Percentiles rank a stretch among this genome's conserved stretches.
Evolutionary conservation across 2,329 filamentous ascomycete species (phyloP).

Genomic region (Fusarium robinianum): DNA sequence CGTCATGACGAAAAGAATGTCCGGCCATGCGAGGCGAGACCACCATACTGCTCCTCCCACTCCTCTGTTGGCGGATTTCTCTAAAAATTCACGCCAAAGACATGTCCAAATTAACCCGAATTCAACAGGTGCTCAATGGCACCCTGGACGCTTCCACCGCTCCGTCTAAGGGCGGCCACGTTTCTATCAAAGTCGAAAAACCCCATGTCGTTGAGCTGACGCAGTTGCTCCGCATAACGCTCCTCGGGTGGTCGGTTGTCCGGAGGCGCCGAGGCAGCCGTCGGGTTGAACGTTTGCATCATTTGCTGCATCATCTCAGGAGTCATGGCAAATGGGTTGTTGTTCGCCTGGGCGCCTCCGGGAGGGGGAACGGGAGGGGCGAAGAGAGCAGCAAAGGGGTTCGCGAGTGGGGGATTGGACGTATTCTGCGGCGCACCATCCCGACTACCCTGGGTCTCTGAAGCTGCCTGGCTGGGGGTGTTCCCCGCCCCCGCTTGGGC

Average conservation of each 20-base stretch:
- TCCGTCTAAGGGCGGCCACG: conserved; percentile 81
- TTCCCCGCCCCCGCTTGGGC: conserved; percentile 37
- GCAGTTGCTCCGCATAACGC: conserved; percentile 84
- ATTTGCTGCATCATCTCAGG: conserved; percentile 61
- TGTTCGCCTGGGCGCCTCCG: conserved; percentile 40
- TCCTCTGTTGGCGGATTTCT: too few relatives aligned
- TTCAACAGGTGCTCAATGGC: conserved; percentile 76
- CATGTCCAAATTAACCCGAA: conserved; percentile 20
- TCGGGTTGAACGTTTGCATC: conserved; percentile 53
- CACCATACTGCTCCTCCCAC: conserved; percentile 1
- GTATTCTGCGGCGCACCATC: conserved; percentile 28
- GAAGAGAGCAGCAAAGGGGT: conserved; percentile 73
- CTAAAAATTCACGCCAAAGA: too few relatives aligned
- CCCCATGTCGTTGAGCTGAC: conserved; percentile 97
- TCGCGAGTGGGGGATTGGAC: conserved; percentile 51
- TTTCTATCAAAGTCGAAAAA: conserved; percentile 98
- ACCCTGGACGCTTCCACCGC: conserved; percentile 92
- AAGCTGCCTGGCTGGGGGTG: conserved; percentile 34
- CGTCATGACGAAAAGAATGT: conserved; percentile 10
- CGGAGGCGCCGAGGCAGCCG: conserved; percentile 58
- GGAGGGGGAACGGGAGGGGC: conserved; percentile 47
- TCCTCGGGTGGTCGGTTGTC: conserved; percentile 94
- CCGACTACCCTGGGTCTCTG: conserved; percentile 30
- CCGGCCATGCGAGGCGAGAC: conserved; percentile 7
- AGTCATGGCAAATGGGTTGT: conserved; percentile 53